A percentile compares a stretch with the other conserved stretches of the same genome.
phyloP scores from a whole-genome alignment of 768 basidiomycete species.

The Boletus subparvulus region DNA sequence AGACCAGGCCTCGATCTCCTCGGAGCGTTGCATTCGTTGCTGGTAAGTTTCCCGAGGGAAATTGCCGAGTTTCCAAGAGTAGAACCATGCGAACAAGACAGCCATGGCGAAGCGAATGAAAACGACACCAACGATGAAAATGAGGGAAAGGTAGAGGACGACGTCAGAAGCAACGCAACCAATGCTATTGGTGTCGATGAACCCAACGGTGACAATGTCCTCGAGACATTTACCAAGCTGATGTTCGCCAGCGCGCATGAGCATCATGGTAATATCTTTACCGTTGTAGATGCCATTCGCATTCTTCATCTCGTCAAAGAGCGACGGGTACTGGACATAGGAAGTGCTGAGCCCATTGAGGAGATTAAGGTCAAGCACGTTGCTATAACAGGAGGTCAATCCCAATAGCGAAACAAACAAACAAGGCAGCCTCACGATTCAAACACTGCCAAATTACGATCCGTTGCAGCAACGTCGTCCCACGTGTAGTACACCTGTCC shows the following conservation, averaged over 20 bases:
- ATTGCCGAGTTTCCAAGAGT: slow-evolving; percentile 91
- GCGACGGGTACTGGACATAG: slow-evolving; percentile 76
- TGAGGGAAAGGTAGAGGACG: slow-evolving; percentile 91
- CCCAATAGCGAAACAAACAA: slow-evolving; percentile 2
- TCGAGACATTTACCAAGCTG: slow-evolving; percentile 77
- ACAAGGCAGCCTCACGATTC: slow-evolving; percentile 67
- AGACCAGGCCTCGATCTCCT: slow-evolving; percentile 95
- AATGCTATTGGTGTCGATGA: slow-evolving; percentile 90
- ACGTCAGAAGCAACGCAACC: slow-evolving; percentile 96
- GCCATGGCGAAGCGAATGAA: slow-evolving; percentile 95
- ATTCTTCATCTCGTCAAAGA: slow-evolving; percentile 78
- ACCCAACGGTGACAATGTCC: slow-evolving; percentile 86
- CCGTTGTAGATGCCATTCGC: slow-evolving; percentile 73
- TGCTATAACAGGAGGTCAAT: slow-evolving; percentile 41
- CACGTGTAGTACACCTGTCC: slow-evolving; percentile 95
- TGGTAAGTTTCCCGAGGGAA: slow-evolving; percentile 93
- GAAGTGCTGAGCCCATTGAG: slow-evolving; percentile 80
- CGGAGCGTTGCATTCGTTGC: slow-evolving; percentile 84
- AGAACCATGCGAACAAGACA: slow-evolving; percentile 97
- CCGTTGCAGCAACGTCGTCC: slow-evolving; percentile 70
- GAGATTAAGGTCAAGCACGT: slow-evolving; percentile 85
- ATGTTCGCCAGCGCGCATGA: slow-evolving; percentile 70
- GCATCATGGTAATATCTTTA: slow-evolving; percentile 84
- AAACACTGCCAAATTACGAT: slow-evolving; percentile 88
- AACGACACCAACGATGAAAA: slow-evolving; percentile 98